Evolutionary conservation across 768 basidiomycete genomes (phyloP), one percentile per base, ranked within the genome.

Genomic region (Clavulina sp.): DNA sequence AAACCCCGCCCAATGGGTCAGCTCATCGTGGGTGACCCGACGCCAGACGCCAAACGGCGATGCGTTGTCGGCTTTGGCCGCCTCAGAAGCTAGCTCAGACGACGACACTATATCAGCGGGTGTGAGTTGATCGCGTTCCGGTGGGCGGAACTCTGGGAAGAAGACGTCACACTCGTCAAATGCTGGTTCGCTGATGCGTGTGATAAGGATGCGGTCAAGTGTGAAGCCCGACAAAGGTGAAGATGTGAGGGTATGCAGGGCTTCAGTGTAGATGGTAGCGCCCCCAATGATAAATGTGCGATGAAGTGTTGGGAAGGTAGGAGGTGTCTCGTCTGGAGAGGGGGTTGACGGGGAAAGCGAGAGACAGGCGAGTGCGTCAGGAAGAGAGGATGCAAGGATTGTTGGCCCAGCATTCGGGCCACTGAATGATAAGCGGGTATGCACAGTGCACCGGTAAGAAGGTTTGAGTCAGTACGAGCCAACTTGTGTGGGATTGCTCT

Each of bases 261-360:
- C 70, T 54, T 81, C 77, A 32, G 69, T 66, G 70, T 95, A 95
- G 26, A 97, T 65, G 30, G 80, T 75, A 4, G 86, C 78, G n/a
- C 95, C 95, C 30, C 95, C 95, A 30, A 95, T 95, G 57, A 96
- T 68, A 68, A 96, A 97, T 28, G 68, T 65, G 51, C 78, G 74
- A 59, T 84, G 66, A 40, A 77, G 61, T n/a, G 50, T 56, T 38
- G 32, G 36, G 9, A 28, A 9, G 24, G 13, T 46, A 7, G 43
- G 7, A 46, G 13, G 9, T 46, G 43, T 46, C 9, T 7, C 26
- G 9, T 9, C 9, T 13, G 13, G 16, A 16, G 13, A 16, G 24
- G 24, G 13, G 13, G 13, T 13, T 16, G 43, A 26, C 24, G 9
- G 13, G 43, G 43, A 16, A 28, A 46, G 43, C 9, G 43, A 46